Base-by-base conservation (phyloP, 805 yeast species). In the Ogataea glucozyma region DNA sequence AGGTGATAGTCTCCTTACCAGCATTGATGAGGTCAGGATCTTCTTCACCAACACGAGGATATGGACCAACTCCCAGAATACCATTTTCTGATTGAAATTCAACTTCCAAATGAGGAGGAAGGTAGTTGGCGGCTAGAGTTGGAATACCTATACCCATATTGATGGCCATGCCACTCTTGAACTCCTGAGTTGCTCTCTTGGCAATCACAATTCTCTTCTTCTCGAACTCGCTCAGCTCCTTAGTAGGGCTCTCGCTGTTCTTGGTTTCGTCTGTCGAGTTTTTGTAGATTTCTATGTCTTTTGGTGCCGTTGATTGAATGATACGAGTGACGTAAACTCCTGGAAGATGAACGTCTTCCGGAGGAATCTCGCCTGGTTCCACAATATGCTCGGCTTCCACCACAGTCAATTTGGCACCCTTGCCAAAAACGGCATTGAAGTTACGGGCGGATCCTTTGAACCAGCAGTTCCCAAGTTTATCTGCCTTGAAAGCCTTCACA, bases 81-180 rank as follows among this genome's bases (percentile, higher is more conserved):
- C 79, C 79, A 48, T 75, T 74, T 54, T 74, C 78, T 11, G 72
- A 64, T 58, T 74, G 78, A 45, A 74, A 62, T 6, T 62, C 62
- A 26, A 74, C 73, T 22, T 61, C 59, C 21, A 69, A 57, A 8
- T 51, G 64, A 9, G 49, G 46, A 11, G 70, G 67, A 26, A 73
- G 53, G 51, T 57, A 72, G 43, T 54, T 64, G 10, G 77, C 74
- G 5, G 75, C 72, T 41, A 74, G 55, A 1, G 77, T 73, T 6
- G 78, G 79, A 64, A 74, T 62, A n/a, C 79, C 79, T 14, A 73
- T 70, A 12, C 79, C 79, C 32, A 73, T 58, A 48, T 74, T 74
- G 41, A 69, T 76, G 37, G 64, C 67, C 43, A 61, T 53, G 10
- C 76, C 76, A 46, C 67, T 64, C 22, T 54, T 50, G 51, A 74